phyloP scores from a whole-genome alignment of 106 monocot genomes.

The Narthecium ossifragum region DNA sequence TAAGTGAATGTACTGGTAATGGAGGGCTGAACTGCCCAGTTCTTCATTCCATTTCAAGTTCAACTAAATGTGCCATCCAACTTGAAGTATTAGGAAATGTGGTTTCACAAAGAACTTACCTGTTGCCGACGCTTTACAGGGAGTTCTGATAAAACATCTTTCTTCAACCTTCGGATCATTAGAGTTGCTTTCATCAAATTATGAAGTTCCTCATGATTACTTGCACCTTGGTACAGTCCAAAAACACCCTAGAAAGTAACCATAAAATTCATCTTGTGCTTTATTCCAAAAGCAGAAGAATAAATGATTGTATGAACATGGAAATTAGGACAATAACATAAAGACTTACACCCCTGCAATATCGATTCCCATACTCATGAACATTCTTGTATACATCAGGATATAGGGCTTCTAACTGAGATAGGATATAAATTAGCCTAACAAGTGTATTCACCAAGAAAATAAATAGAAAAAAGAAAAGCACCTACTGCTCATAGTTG shows the following conservation, averaged over 20 bases:
- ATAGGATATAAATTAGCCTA: too few species aligned
- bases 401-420: constrained; percentile 86
- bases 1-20: too few species aligned
- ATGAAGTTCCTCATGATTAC: constrained; percentile 96
- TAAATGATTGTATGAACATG: not conserved
- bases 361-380: constrained; percentile 88
- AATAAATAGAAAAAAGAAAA: not conserved
- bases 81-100: not conserved
- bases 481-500: not conserved
- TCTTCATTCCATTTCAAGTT: not conserved
- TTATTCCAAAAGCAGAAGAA: not conserved
- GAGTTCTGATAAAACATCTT: constrained; percentile 84
- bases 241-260: constrained; percentile 56
- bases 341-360: constrained; percentile 95
- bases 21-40: too few species aligned
- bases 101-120: constrained; percentile 21
- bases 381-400: constrained; percentile 90
- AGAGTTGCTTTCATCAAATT: constrained; percentile 94
- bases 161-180: constrained; percentile 96
- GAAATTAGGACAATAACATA: not conserved
- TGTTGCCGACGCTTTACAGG: constrained; percentile 90
- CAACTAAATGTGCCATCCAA: not conserved
- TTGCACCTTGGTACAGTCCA: constrained; percentile 95
- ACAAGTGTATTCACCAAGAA: too few species aligned
- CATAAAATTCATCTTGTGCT: not conserved